Conservation (phyloP, 768 basidiomycete genomes). For the Omphalotus guepiniiformis region DNA sequence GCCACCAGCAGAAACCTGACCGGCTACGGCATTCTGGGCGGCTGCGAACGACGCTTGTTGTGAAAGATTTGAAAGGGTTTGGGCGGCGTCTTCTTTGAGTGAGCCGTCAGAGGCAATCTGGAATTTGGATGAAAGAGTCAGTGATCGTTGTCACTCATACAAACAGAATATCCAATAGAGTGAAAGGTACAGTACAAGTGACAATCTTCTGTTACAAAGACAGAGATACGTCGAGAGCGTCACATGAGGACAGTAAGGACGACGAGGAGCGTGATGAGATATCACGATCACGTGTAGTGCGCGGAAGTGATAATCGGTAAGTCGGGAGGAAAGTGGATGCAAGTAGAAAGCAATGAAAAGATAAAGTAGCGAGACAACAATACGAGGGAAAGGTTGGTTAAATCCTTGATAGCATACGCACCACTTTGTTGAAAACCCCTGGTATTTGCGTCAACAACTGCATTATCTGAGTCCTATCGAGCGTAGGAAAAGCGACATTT, state of each 20-base stretch:
- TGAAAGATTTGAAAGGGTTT: slow-evolving; percentile 51
- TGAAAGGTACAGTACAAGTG: no score
- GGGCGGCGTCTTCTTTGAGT: slow-evolving; percentile 58
- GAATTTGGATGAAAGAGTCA: slow-evolving; percentile 15
- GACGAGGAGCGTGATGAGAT: slow-evolving; percentile 15
- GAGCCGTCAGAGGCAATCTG: slow-evolving; percentile 46
- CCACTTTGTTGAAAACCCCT: slow-evolving; percentile 53
- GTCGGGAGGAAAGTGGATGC: background rate
- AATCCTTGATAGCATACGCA: slow-evolving; percentile 18
- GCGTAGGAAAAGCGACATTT: slow-evolving; percentile 10
- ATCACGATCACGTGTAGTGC: slow-evolving; percentile 14
- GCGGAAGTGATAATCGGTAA: slow-evolving; percentile 1
- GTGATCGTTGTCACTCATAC: no score
- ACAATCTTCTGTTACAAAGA: no score
- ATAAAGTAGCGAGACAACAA: background rate
- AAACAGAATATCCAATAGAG: no score
- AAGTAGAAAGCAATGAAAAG: slow-evolving; percentile 9
- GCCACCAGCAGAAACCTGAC: slow-evolving; percentile 25
- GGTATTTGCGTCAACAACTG: slow-evolving; percentile 54
- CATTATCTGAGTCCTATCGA: slow-evolving; percentile 57
- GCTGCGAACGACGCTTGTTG: slow-evolving; percentile 31
- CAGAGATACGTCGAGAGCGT: background rate
- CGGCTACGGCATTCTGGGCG: slow-evolving; percentile 12
- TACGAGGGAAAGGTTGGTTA: slow-evolving; percentile 7
- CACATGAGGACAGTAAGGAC: slow-evolving; percentile 12